Conservation (phyloP, 768 basidiomycete species). For the Coprinopsis sp. region DNA sequence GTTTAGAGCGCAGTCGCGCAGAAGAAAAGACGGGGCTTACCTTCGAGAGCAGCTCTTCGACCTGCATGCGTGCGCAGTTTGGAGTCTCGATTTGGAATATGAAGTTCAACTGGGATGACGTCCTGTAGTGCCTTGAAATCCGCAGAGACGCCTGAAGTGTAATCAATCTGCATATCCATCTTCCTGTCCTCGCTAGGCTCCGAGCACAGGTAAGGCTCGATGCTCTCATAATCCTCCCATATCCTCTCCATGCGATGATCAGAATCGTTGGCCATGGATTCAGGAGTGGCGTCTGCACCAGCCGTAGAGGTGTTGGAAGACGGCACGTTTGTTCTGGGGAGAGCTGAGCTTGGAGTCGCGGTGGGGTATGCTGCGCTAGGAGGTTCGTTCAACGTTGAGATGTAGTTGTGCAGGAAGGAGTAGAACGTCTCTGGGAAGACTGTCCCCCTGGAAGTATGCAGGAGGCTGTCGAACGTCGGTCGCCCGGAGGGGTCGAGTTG, state of each 20-base stretch:
- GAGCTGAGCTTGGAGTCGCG: conserved; percentile 24
- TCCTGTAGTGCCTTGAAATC: conserved; percentile 49
- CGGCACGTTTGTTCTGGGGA: conserved; percentile 31
- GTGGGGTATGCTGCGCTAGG: conserved; percentile 39
- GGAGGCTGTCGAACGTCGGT: conserved; percentile 75
- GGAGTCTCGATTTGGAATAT: conserved; percentile 69
- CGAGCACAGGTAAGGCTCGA: conserved; percentile 63
- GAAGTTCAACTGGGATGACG: conserved; percentile 70
- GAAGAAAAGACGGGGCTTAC: conserved; percentile 26
- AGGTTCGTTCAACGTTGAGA: conserved; percentile 72
- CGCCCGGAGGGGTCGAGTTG: conserved; percentile 69
- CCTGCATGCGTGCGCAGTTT: conserved; percentile 44
- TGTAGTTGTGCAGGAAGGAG: conserved; percentile 89
- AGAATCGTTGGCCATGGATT: conserved; percentile 70
- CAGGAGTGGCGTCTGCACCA: conserved; percentile 24
- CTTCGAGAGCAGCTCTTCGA: conserved; percentile 56
- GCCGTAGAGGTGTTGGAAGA: conserved; percentile 16
- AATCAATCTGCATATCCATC: conserved; percentile 55
- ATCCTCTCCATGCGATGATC: conserved; percentile 79
- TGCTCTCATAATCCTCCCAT: conserved; percentile 82
- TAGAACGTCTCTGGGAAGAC: conserved; percentile 94
- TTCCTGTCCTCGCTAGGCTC: conserved; percentile 40
- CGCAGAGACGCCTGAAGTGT: conserved; percentile 33
- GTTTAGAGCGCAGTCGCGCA: not conserved
- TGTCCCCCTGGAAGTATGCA: conserved; percentile 68